phyloP scores from a whole-genome alignment of 306 rosid species.

The Citrullus colocynthis region DNA sequence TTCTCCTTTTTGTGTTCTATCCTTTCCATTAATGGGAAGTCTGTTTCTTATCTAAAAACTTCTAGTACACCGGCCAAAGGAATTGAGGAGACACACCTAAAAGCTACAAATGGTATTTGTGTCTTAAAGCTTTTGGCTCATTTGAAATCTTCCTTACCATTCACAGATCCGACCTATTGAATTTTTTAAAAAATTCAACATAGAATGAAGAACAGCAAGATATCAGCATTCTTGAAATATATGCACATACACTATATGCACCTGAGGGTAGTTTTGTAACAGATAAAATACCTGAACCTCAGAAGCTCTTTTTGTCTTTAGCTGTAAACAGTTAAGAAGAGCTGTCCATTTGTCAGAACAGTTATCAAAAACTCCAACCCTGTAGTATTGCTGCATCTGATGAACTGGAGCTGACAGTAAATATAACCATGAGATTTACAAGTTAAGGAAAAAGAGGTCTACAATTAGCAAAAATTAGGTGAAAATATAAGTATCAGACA shows the following conservation, averaged over 20 bases:
- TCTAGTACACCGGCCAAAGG: background rate
- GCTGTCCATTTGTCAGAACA: slow-evolving; percentile 55
- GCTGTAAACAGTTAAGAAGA: slow-evolving; percentile 47
- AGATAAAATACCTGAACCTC: slow-evolving; percentile 44
- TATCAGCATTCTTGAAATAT: background rate
- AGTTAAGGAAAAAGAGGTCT: background rate
- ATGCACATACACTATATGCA: background rate
- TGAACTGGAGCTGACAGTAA: slow-evolving; percentile 67
- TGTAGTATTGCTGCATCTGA: slow-evolving; percentile 85
- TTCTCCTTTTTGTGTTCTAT: background rate
- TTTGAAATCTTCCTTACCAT: background rate
- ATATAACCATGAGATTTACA: background rate
- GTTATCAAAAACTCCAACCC: slow-evolving; percentile 66
- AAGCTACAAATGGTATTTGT: background rate
- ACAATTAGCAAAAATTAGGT: background rate
- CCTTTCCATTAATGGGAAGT: background rate
- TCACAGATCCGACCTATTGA: background rate
- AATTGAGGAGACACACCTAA: background rate
- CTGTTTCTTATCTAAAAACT: background rate
- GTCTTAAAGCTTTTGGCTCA: background rate
- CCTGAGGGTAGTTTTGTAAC: background rate
- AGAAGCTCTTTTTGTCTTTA: slow-evolving; percentile 55
- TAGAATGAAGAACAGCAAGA: background rate
- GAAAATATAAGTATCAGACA: background rate
- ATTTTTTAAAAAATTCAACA: background rate